Conservation (phyloP, 345 rosid genomes). For the Salix purpurea region DNA sequence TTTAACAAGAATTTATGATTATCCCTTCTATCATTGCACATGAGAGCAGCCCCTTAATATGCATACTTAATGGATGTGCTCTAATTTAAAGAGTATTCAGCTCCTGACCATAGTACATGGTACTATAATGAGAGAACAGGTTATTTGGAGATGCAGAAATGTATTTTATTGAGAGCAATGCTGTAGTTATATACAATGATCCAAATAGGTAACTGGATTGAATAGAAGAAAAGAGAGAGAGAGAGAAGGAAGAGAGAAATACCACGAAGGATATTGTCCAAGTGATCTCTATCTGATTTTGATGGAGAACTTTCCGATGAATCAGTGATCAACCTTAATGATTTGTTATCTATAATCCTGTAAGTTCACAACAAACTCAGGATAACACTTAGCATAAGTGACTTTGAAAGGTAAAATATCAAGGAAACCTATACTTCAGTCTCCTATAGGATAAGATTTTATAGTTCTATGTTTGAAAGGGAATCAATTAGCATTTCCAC, state of each 20-base stretch:
- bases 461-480: neutral
- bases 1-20: neutral
- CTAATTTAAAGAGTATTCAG: neutral
- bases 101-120: neutral
- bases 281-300: slow-evolving; percentile 45
- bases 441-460: neutral
- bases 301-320: slow-evolving; percentile 59
- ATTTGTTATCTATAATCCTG: slow-evolving; percentile 87
- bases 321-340: slow-evolving; percentile 77
- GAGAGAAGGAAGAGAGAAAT: slow-evolving; percentile 4
- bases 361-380: slow-evolving; percentile 9
- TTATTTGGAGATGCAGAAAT: neutral
- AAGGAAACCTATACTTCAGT: neutral
- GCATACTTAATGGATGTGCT: neutral
- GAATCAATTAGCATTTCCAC: slow-evolving; percentile 10
- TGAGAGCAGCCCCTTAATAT: neutral
- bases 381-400: slow-evolving; percentile 13
- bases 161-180: neutral
- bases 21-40: neutral
- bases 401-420: neutral
- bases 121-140: neutral
- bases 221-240: neutral
- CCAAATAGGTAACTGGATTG: neutral
- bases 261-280: slow-evolving; percentile 74
- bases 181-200: neutral